Evolutionary conservation across 192 early-diverging fungal species (phyloP), one percentile per base, ranked within the genome.

Genomic region (Radiomyces spectabilis): DNA sequence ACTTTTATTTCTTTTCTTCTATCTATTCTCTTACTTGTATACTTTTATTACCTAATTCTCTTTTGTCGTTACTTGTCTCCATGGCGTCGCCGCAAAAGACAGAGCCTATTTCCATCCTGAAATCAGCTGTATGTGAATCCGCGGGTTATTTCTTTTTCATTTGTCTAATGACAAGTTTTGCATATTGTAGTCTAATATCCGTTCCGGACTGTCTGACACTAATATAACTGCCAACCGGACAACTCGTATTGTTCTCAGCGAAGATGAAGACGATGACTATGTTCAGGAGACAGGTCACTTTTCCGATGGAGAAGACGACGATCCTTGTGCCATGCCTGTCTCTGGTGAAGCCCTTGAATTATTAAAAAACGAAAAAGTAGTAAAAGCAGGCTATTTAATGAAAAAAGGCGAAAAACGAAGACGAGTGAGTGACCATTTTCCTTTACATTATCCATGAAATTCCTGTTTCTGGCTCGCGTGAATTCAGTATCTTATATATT

Each of bases 361-460:
- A 16, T 46, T 79, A 33, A 66, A 76, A 21, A 66, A 68, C 29
- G 81, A 80, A 51, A 70, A 78, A 41, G 64, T 80, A 25, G 50
- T 78, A 30, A 71, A 73, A 46, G 53, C 77, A 15, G 81, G 78
- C n/a, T 83, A 76, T 48, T 58, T 83, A 39, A 39, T 59, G 37
- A 80, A 83, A 65, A 80, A 78, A 41, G 74, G 75, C 41, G 78
- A 78, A 40, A 80, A 73, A 29, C 69, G 77, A 58, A n/a, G n/a
- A n/a, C 77, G 76, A 60, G 80, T 82, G 51, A 57, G 59, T 27
- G 7, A 24, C 35, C n/a, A 8, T 10, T 10, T 8, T 37, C 9
- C 9, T 37, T 37, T n/a, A 37, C n/a, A 31, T 21, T 29, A 43
- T 25, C 6, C 5, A 46, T 49, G 16, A 21, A 22, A 40, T 41